Conservation (phyloP, 345 rosid genomes). For the Melaleuca quinquenervia region DNA sequence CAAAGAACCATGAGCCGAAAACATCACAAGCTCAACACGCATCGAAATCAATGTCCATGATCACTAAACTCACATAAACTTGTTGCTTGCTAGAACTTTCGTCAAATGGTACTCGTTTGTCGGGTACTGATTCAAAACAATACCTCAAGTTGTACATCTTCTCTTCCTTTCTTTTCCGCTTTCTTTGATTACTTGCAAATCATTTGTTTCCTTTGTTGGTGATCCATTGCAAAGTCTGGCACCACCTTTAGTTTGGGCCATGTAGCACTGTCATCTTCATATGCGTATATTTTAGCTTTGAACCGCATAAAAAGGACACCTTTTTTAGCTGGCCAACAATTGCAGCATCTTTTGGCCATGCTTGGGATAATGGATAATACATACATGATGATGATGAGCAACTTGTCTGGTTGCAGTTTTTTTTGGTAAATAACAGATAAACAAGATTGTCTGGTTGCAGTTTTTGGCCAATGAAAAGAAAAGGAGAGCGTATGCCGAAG, state of each 20-base stretch:
- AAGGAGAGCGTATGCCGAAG: neutral
- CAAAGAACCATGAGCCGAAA: neutral
- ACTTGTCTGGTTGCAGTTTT: neutral
- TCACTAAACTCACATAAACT: accelerated
- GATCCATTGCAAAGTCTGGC: neutral
- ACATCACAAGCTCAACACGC: neutral
- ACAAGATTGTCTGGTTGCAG: neutral
- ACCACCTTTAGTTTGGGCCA: neutral
- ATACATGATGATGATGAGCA: neutral
- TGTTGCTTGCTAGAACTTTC: neutral
- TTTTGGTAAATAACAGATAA: too few species aligned
- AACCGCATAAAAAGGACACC: neutral
- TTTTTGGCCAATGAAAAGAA: neutral
- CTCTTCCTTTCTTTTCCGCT: neutral
- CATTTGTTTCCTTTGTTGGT: neutral
- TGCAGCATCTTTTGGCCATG: neutral
- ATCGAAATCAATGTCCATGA: neutral
- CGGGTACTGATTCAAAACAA: neutral
- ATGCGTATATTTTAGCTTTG: neutral
- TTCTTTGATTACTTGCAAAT: neutral
- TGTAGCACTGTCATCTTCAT: neutral
- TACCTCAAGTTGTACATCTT: neutral
- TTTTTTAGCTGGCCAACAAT: neutral
- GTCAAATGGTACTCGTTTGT: neutral
- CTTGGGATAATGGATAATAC: neutral